Evolutionary conservation across 768 basidiomycete species (phyloP).

Genomic region (Phallus indusiatus): DNA sequence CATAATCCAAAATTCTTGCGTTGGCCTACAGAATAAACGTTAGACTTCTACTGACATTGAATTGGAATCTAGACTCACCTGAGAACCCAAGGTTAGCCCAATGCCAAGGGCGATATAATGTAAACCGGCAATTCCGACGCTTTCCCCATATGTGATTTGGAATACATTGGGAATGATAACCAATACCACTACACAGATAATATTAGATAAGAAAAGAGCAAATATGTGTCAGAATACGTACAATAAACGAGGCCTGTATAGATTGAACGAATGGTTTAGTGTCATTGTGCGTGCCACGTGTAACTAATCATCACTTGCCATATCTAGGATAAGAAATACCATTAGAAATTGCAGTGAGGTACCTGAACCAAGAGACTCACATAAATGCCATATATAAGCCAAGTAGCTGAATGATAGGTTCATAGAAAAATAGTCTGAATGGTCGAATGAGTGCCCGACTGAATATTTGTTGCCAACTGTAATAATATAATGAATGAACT

Average conservation of each 20-base stretch:
- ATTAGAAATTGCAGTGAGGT: neutral
- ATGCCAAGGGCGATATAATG: constrained; percentile 66
- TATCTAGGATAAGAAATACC: neutral
- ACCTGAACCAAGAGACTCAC: constrained; percentile 54
- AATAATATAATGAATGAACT: neutral
- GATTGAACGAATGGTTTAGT: neutral
- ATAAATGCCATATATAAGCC: constrained; percentile 62
- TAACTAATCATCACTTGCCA: constrained; percentile 1
- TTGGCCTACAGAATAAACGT: constrained; percentile 23
- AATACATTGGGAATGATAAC: constrained; percentile 58
- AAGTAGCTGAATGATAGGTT: constrained; percentile 61
- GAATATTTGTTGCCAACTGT: constrained; percentile 46
- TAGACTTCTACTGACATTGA: too few relatives aligned
- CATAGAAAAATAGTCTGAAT: constrained; percentile 47
- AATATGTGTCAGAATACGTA: neutral
- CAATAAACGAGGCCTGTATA: neutral
- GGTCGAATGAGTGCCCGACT: constrained; percentile 52
- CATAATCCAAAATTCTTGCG: constrained; percentile 44
- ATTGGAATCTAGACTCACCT: constrained; percentile 5
- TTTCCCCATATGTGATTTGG: constrained; percentile 41
- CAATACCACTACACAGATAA: constrained; percentile 43
- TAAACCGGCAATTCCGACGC: constrained; percentile 50
- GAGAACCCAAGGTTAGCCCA: constrained; percentile 44
- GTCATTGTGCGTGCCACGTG: neutral
- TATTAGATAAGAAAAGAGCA: neutral